Evolutionary conservation across 306 rosid species (phyloP).

Genomic region (Bauhinia variegata): DNA sequence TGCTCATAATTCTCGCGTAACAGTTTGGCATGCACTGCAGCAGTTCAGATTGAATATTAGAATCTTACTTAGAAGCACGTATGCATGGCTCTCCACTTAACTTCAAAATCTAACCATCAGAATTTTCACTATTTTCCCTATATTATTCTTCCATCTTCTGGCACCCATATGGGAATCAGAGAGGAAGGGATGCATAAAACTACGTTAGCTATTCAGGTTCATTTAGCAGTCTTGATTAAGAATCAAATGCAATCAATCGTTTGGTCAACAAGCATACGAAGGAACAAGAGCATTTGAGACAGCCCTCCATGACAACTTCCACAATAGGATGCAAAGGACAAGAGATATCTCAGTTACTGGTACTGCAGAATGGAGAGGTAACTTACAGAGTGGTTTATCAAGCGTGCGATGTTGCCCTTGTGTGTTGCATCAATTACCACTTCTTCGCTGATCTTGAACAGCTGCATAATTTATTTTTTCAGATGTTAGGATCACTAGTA

Average conservation of each 20-base stretch:
- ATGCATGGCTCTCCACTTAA: conserved; percentile 5
- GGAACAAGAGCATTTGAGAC: no score
- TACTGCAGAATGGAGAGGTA: conserved; percentile 13
- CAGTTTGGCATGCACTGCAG: conserved; percentile 98
- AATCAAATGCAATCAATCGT: no score
- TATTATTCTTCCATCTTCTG: conserved; percentile 1
- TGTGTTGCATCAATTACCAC: conserved; percentile 86
- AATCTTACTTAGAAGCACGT: conserved; percentile 28
- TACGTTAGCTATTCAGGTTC: background rate
- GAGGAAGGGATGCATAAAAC: background rate
- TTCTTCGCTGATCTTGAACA: conserved; percentile 96
- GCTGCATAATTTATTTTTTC: conserved; percentile 60
- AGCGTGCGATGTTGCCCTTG: conserved; percentile 86
- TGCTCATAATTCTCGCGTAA: conserved; percentile 86
- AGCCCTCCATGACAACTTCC: no score
- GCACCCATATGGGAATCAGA: conserved; percentile 10
- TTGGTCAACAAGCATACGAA: background rate
- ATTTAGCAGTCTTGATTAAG: no score
- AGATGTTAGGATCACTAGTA: conserved; percentile 33
- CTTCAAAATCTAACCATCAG: conserved; percentile 3
- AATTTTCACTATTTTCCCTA: background rate
- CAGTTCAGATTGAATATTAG: conserved; percentile 39
- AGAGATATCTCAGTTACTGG: background rate
- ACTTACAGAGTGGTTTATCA: conserved; percentile 95
- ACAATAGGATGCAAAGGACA: background rate